Conservation (phyloP, 768 basidiomycete genomes). For the Mycena galopus region DNA sequence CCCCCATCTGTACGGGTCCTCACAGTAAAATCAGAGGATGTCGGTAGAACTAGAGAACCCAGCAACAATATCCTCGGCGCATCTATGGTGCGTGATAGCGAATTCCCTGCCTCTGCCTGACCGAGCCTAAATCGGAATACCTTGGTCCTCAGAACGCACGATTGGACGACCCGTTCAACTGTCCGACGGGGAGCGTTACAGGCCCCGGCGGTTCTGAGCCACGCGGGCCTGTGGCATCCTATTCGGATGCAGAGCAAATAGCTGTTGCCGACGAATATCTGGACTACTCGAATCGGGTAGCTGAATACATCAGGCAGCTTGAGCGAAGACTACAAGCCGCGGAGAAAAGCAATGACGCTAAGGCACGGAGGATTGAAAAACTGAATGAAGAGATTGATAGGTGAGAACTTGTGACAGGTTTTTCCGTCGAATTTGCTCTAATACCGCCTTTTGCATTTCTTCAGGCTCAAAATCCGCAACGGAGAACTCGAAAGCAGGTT, state of each 20-base stretch:
- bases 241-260: conserved; percentile 7
- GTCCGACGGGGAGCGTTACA: conserved; percentile 33
- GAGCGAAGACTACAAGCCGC: conserved; percentile 54
- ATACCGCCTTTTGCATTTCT: not conserved
- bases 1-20: not conserved
- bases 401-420: conserved; percentile 1
- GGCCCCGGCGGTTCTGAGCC: conserved; percentile 34
- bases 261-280: not conserved
- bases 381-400: conserved; percentile 44
- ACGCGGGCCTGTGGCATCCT: conserved; percentile 28
- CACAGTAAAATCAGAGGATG: conserved; percentile 4
- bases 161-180: conserved; percentile 24
- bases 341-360: conserved; percentile 50
- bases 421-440: not conserved
- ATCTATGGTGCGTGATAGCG: conserved; percentile 15
- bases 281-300: not conserved
- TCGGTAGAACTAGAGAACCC: not conserved
- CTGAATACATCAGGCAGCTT: conserved; percentile 46
- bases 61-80: not conserved
- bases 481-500: conserved; percentile 11
- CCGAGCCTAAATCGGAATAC: conserved; percentile 16
- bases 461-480: conserved; percentile 25
- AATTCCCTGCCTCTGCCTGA: not conserved
- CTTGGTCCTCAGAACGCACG: conserved; percentile 27
- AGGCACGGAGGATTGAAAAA: conserved; percentile 47